Conservation (phyloP, 257 asterid genomes). For the Solanum appendiculatum region DNA sequence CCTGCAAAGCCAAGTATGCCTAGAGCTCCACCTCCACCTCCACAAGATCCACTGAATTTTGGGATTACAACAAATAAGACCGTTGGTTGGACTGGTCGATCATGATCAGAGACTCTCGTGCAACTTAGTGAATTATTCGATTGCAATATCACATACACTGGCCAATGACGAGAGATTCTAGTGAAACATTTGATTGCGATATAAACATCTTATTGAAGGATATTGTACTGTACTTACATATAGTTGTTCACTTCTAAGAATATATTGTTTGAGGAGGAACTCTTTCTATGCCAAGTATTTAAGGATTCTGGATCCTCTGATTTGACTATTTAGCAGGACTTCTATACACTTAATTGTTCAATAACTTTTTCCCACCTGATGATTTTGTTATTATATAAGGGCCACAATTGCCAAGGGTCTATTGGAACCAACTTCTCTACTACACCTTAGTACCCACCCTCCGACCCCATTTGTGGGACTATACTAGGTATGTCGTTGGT, state of each 20-base stretch:
- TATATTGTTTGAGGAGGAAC: background rate
- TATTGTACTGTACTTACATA: background rate
- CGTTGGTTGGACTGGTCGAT: slow-evolving; percentile 68
- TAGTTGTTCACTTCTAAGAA: background rate
- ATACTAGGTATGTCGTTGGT: background rate
- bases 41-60: slow-evolving; percentile 20
- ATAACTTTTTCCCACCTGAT: background rate
- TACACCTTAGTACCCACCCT: background rate
- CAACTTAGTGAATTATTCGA: background rate
- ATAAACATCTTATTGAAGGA: background rate
- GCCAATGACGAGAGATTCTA: background rate
- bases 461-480: background rate
- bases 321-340: background rate
- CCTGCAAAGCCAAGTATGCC: slow-evolving; percentile 85
- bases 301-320: background rate
- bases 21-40: slow-evolving; percentile 37
- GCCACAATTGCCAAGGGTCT: background rate
- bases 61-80: slow-evolving; percentile 80
- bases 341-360: background rate
- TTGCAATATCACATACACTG: background rate
- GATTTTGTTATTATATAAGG: background rate
- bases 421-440: background rate
- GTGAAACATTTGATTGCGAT: background rate
- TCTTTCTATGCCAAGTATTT: background rate
- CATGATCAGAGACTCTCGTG: background rate